phyloP scores from a whole-genome alignment of 768 basidiomycete genomes.

The Amanita molliuscula region DNA sequence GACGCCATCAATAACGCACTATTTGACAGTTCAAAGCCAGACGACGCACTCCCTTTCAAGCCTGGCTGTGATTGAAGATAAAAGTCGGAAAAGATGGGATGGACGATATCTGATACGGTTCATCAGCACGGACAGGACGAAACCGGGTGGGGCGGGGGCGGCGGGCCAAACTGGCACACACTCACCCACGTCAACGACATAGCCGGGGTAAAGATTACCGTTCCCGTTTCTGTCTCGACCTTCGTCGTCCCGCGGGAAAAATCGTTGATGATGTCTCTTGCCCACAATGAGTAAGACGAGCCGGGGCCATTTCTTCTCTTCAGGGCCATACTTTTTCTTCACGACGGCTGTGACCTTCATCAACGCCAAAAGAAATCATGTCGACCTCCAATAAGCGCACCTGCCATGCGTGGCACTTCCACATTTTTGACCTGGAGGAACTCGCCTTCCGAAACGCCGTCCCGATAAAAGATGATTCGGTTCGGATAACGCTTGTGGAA shows the following conservation, averaged over 20 bases:
- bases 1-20: neutral
- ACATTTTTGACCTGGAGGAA: conserved; percentile 21
- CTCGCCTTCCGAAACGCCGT: conserved; percentile 37
- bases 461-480: conserved; percentile 35
- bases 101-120: conserved; percentile 22
- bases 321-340: neutral
- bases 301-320: conserved; percentile 19
- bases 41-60: conserved; percentile 39
- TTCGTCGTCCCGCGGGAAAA: conserved; percentile 25
- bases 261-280: conserved; percentile 49
- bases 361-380: neutral
- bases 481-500: conserved; percentile 11
- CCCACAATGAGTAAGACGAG: conserved; percentile 52
- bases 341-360: neutral
- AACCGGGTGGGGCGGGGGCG: no score
- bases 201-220: conserved; percentile 43
- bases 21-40: neutral
- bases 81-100: conserved; percentile 37
- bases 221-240: conserved; percentile 25
- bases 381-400: conserved; percentile 16
- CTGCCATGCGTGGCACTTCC: conserved; percentile 37
- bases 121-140: neutral
- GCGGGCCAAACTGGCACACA: neutral
- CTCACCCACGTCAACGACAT: conserved; percentile 27
- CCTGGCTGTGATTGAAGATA: conserved; percentile 49